A percentile compares a stretch with the other conserved stretches of the same genome.
Conservation (phyloP, 2,329 filamentous ascomycete species). For the Colletotrichum lini region DNA sequence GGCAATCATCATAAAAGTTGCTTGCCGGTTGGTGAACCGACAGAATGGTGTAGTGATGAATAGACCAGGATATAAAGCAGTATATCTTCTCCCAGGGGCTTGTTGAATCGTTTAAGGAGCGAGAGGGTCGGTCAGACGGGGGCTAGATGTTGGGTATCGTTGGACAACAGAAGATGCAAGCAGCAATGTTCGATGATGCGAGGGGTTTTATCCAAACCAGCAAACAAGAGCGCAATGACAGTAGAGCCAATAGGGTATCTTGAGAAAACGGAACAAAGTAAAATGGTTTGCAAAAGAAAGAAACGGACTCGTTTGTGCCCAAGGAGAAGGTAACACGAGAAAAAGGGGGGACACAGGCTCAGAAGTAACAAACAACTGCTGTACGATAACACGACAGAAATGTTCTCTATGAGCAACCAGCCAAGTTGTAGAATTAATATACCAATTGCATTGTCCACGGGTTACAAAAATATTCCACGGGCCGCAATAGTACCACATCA, state of each 20-base stretch:
- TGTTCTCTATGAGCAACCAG: neutral
- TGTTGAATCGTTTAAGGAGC: neutral
- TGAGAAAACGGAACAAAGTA: neutral
- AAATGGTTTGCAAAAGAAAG: neutral
- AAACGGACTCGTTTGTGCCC: neutral
- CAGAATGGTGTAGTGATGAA: neutral
- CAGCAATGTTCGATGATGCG: neutral
- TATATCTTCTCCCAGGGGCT: neutral
- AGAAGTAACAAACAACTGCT: neutral
- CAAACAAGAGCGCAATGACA: neutral
- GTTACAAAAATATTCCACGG: neutral
- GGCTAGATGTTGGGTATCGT: neutral
- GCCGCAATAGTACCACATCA: neutral
- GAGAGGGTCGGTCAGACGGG: neutral
- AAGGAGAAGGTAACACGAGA: neutral
- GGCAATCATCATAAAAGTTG: constrained; percentile 9
- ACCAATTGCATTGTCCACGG: neutral
- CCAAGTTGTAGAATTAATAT: neutral
- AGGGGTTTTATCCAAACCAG: neutral
- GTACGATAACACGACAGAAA: neutral
- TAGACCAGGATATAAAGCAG: neutral
- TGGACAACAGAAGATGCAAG: neutral
- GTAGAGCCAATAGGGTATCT: neutral
- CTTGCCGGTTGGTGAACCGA: neutral
- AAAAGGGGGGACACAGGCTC: neutral